Conservation (phyloP, 805 yeast genomes). For the Kuraishia capsulata region DNA sequence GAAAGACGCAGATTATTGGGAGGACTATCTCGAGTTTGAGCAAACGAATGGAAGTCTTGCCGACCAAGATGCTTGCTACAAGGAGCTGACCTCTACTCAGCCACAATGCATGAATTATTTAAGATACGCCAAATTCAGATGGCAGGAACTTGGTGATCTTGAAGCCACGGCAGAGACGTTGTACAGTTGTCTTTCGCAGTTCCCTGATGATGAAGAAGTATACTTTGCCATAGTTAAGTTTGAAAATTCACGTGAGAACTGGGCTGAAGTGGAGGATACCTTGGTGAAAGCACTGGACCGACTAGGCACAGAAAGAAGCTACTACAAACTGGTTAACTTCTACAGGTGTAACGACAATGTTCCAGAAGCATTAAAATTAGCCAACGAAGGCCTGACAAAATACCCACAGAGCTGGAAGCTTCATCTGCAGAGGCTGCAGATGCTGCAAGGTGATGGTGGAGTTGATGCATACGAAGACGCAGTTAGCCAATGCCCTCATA, state of each 20-base stretch:
- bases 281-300: constrained; percentile 28
- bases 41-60: constrained; percentile 2
- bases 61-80: constrained; percentile 7
- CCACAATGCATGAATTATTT: constrained; percentile 23
- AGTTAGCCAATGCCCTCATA: constrained; percentile 33
- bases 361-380: constrained; percentile 28
- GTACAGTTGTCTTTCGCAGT: constrained; percentile 32
- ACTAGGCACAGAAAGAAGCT: constrained; percentile 38
- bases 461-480: constrained; percentile 33
- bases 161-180: constrained; percentile 47
- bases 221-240: constrained; percentile 71
- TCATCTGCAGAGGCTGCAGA: constrained; percentile 56
- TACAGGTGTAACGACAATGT: constrained; percentile 28
- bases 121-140: constrained; percentile 65
- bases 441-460: constrained; percentile 24
- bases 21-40: not conserved
- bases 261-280: constrained; percentile 25
- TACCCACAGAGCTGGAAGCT: constrained; percentile 45
- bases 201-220: constrained; percentile 44
- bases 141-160: constrained; percentile 42
- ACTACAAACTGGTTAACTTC: constrained; percentile 52
- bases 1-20: constrained; percentile 6
- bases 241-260: constrained; percentile 31
- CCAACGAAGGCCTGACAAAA: constrained; percentile 35
- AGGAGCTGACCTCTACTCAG: not conserved